A percentile compares a stretch with the other conserved stretches of the same genome.
These are phyloP conservation scores for Micractinium sp. DNA, from an alignment of 139 green algal species.

Conservation along the genomic window DNA sequence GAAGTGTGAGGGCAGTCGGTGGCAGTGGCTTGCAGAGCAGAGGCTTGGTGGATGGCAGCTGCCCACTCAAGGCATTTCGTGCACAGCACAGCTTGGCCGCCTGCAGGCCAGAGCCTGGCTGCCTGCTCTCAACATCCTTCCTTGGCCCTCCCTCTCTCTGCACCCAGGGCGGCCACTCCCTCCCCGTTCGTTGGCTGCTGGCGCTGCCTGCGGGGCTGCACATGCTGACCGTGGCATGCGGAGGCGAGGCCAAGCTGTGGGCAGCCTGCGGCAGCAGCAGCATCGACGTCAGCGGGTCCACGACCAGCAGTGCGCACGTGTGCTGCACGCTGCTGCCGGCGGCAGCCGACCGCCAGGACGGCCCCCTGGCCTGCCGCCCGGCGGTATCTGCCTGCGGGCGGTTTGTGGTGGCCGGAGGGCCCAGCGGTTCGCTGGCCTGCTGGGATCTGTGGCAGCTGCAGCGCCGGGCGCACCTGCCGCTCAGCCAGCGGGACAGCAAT, in stretches of 20 bases:
- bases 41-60: too few relatives aligned
- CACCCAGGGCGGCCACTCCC: neutral
- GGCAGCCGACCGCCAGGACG: neutral
- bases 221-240: neutral
- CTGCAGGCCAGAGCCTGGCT: too few relatives aligned
- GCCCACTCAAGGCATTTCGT: too few relatives aligned
- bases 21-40: too few relatives aligned
- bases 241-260: slow-evolving; percentile 20
- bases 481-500: neutral
- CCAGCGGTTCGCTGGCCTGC: neutral
- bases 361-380: neutral
- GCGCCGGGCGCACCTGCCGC: neutral
- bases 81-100: too few relatives aligned
- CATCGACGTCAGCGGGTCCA: too few relatives aligned
- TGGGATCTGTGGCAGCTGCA: neutral
- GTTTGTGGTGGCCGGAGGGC: neutral
- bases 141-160: neutral
- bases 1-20: neutral
- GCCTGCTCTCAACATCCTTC: neutral
- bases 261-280: neutral
- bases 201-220: neutral
- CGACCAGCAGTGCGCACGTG: neutral
- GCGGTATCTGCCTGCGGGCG: neutral
- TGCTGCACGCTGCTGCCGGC: slow-evolving; percentile 17
- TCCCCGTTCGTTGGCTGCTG: neutral